phyloP scores from a whole-genome alignment of 495 filamentous ascomycete genomes.

The Penicillium salamii region DNA sequence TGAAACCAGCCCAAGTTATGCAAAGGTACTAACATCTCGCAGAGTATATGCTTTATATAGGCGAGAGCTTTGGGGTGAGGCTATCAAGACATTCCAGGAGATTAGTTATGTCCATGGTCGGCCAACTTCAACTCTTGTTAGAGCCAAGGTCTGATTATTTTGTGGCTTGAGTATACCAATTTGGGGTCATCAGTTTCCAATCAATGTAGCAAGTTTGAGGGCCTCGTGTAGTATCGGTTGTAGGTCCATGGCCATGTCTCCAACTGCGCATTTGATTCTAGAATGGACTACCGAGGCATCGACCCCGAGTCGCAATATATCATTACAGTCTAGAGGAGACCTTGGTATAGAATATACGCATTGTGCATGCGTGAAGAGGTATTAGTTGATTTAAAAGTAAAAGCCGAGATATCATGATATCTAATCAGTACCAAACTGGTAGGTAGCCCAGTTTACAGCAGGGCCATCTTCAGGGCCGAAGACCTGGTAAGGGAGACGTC shows the following conservation, averaged over 20 bases:
- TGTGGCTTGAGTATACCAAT: too few species aligned
- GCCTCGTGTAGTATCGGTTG: too few species aligned
- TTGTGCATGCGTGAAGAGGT: too few species aligned
- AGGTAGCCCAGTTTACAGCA: constrained; percentile 63
- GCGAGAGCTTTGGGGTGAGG: constrained; percentile 51
- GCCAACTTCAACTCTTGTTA: constrained; percentile 26
- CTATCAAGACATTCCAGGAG: constrained; percentile 40
- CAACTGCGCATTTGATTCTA: too few species aligned
- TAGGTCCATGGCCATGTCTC: too few species aligned
- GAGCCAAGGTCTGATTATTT: constrained; percentile 28
- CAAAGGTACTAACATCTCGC: background rate
- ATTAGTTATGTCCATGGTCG: constrained; percentile 52
- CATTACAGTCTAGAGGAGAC: too few species aligned
- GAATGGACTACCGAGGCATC: too few species aligned
- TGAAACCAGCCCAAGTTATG: background rate
- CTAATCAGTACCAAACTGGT: constrained; percentile 52
- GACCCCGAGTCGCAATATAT: too few species aligned
- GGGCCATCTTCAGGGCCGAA: constrained; percentile 60
- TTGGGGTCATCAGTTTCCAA: background rate
- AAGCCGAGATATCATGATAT: background rate
- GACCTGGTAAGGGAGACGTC: constrained; percentile 55
- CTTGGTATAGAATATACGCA: too few species aligned
- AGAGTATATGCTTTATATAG: constrained; percentile 46
- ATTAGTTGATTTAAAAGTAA: too few species aligned
- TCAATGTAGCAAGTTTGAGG: background rate